phyloP scores from a whole-genome alignment of 495 filamentous ascomycete genomes.

The Aspergillus funiculosus region DNA sequence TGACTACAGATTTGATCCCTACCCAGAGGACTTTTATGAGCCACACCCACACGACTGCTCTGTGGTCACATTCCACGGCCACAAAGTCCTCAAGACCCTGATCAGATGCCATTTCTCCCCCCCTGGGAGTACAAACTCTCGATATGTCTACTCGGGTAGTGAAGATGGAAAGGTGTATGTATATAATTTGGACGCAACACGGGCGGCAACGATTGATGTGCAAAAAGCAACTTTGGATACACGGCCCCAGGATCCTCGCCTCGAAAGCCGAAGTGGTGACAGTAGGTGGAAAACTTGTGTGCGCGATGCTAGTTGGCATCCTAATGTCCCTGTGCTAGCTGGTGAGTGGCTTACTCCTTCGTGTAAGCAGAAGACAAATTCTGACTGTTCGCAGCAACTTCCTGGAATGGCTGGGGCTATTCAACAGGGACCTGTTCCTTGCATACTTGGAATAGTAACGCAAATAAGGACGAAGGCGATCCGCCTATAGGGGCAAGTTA shows the following conservation, averaged over 20 bases:
- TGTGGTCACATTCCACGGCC: slow-evolving; percentile 87
- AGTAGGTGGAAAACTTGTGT: slow-evolving; percentile 72
- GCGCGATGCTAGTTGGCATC: slow-evolving; percentile 94
- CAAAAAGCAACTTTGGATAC: slow-evolving; percentile 55
- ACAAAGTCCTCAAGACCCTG: slow-evolving; percentile 78
- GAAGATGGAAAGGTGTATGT: slow-evolving; percentile 84
- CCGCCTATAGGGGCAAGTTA: slow-evolving; percentile 54
- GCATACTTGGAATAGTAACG: slow-evolving; percentile 68
- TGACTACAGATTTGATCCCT: slow-evolving; percentile 78
- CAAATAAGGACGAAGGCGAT: slow-evolving; percentile 58
- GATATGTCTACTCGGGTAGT: slow-evolving; percentile 89
- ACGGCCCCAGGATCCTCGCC: slow-evolving; percentile 48
- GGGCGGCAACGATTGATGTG: slow-evolving; percentile 77
- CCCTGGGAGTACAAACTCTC: slow-evolving; percentile 76
- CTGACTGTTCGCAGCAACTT: slow-evolving; percentile 53
- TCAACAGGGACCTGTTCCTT: slow-evolving; percentile 66
- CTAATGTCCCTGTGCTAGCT: slow-evolving; percentile 79
- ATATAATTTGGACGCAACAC: slow-evolving; percentile 89
- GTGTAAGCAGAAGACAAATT: background rate
- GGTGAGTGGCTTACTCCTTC: slow-evolving; percentile 47
- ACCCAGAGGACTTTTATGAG: slow-evolving; percentile 60
- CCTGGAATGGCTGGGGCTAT: slow-evolving; percentile 69
- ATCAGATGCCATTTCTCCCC: slow-evolving; percentile 97
- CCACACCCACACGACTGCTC: slow-evolving; percentile 84
- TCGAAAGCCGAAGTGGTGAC: slow-evolving; percentile 29